Percentiles rank a stretch among this genome's conserved stretches.
phyloP scores from a whole-genome alignment of 768 basidiomycete genomes.

The Leccinellum albellum region DNA sequence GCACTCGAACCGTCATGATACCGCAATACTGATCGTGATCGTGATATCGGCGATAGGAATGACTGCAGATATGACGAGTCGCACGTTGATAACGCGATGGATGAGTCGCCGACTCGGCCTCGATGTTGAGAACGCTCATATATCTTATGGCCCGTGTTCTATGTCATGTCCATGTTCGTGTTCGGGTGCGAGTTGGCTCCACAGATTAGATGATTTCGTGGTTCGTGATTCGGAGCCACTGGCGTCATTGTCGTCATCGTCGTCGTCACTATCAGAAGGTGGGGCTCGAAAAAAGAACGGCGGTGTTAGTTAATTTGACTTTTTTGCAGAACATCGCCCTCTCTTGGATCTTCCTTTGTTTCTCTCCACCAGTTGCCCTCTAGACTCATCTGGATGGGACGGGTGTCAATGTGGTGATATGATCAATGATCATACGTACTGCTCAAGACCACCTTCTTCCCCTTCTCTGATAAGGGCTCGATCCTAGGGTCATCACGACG shows the following conservation, averaged over 20 bases:
- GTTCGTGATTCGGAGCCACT: background rate
- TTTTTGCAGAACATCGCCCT: background rate
- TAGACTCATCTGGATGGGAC: background rate
- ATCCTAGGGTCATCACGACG: background rate
- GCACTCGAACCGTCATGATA: background rate
- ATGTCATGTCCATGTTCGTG: background rate
- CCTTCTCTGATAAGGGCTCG: background rate
- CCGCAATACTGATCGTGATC: background rate
- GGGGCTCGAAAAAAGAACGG: background rate
- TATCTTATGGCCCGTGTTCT: background rate
- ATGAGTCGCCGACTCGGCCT: background rate
- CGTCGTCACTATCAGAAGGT: background rate
- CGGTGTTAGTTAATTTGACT: background rate
- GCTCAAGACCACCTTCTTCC: background rate
- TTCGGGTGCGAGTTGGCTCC: background rate
- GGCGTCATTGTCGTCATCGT: background rate
- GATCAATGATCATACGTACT: background rate
- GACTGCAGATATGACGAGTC: background rate
- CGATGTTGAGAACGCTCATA: background rate
- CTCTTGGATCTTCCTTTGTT: background rate
- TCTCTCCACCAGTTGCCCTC: background rate
- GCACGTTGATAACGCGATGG: background rate
- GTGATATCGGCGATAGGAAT: background rate
- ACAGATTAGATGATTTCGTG: background rate
- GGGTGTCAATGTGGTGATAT: background rate